Evolutionary conservation across 75 land plant species (phyloP), one percentile per base, ranked within the genome.

Genomic region (Larix kaempferi): DNA sequence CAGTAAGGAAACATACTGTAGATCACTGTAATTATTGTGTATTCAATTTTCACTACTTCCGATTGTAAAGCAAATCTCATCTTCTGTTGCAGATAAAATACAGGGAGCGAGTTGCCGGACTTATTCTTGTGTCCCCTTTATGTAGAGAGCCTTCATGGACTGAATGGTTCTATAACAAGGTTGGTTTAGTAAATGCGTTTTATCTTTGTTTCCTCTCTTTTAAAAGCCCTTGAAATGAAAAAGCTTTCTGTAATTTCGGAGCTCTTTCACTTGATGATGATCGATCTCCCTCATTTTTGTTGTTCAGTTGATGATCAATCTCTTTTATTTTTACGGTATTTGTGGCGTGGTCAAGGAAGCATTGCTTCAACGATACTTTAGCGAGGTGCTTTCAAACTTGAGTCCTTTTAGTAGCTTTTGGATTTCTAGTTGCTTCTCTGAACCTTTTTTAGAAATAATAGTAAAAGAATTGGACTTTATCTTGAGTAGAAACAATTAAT

Each of bases 241-340:
- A 41, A 21, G 19, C 4, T 39, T 69, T 12, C 23, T 69, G 4
- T 41, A 39, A 21, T 4, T 19, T 37, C 0, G 41, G 41, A 44
- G 0, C 49, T 7, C 49, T 44, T 44, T 44, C 49, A 44, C 49
- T 44, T 0, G 22, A 16, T 69, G 13, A 29, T 69, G 49, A 69
- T 39, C 19, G 2, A 41, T 39, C 6, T 21, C 49, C 49, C 3
- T 69, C 23, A 69, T n/a, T 8, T 44, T 16, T 65, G n/a, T 41
- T 14, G 19, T 83, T 74, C 90, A 93, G 96, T 87, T 93, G 54
- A 79, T 94, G 82, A 82, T 87, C 19, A 96, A 92, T 79, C 69
- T 94, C 37, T 90, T 96, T 5, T 96, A 94, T 71, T 94, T 77
- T 78, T 94, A 90, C 78, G 98, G 98, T 10, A 96, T 91, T 92